Percentiles rank a stretch among this genome's conserved stretches.
These are phyloP conservation scores for Solanum pennellii DNA, from an alignment of 257 asterid genomes.

Conservation along the genomic window DNA sequence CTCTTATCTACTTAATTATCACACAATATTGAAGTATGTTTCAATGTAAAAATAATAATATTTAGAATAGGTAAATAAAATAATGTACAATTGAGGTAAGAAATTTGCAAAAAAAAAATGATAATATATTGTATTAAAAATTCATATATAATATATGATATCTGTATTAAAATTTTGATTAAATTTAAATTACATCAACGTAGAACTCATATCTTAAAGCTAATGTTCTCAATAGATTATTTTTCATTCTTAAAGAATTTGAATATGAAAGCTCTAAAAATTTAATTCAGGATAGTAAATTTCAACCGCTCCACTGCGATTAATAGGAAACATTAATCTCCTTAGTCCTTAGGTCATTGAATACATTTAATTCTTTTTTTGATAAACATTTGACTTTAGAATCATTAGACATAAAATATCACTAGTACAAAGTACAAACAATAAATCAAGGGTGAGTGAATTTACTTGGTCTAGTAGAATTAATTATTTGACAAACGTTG, in stretches of 20 bases:
- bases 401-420: neutral
- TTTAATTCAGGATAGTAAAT: neutral
- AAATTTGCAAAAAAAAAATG: no score
- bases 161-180: accelerated
- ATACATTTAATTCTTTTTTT: neutral
- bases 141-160: neutral
- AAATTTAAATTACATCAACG: no score
- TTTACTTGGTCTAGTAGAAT: neutral
- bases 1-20: neutral
- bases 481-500: neutral
- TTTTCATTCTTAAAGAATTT: no score
- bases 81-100: no score
- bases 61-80: neutral
- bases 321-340: no score
- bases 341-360: neutral
- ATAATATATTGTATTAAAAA: no score
- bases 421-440: neutral
- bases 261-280: no score
- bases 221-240: accelerated
- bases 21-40: no score
- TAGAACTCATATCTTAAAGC: no score
- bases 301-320: accelerated
- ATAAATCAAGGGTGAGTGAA: neutral
- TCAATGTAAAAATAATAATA: neutral
- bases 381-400: neutral